These are phyloP conservation scores for Seiridium cupressi DNA, from an alignment of 2,329 filamentous ascomycete genomes.

Conservation along the genomic window DNA sequence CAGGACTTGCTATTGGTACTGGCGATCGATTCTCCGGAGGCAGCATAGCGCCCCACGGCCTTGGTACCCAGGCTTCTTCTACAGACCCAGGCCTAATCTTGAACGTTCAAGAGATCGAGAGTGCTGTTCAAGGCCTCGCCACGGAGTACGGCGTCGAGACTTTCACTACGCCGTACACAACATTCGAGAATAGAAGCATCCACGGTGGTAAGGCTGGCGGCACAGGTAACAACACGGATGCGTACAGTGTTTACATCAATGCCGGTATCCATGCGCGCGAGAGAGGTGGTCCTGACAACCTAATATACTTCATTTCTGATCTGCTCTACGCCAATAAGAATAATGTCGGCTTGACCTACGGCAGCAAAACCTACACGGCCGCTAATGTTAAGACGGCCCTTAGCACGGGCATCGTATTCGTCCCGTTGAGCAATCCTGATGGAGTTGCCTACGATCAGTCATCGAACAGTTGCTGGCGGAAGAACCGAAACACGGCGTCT, in stretches of 20 bases:
- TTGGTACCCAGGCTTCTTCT: constrained; percentile 35
- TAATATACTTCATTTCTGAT: constrained; percentile 58
- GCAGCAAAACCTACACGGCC: constrained; percentile 48
- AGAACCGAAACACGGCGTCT: constrained; percentile 49
- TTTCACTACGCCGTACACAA: constrained; percentile 39
- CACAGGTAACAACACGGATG: constrained; percentile 34
- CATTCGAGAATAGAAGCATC: constrained; percentile 37
- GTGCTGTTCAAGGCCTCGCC: constrained; percentile 37
- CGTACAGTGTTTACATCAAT: constrained; percentile 50
- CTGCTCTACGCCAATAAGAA: constrained; percentile 51
- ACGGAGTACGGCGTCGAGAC: constrained; percentile 35
- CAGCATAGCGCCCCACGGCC: constrained; percentile 35
- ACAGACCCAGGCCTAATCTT: constrained; percentile 35
- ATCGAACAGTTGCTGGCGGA: constrained; percentile 51
- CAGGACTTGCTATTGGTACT: constrained; percentile 22
- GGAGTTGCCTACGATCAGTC: constrained; percentile 51
- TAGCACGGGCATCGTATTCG: constrained; percentile 49
- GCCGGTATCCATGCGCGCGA: constrained; percentile 57
- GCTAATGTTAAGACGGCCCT: constrained; percentile 50
- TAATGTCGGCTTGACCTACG: constrained; percentile 49
- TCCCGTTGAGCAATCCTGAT: constrained; percentile 54
- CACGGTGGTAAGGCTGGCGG: constrained; percentile 42
- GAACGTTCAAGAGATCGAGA: constrained; percentile 38
- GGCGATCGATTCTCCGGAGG: constrained; percentile 37
- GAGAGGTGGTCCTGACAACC: constrained; percentile 53